Evolutionary conservation across 495 filamentous ascomycete genomes (phyloP).

Genomic region (Daldinia decipiens): DNA sequence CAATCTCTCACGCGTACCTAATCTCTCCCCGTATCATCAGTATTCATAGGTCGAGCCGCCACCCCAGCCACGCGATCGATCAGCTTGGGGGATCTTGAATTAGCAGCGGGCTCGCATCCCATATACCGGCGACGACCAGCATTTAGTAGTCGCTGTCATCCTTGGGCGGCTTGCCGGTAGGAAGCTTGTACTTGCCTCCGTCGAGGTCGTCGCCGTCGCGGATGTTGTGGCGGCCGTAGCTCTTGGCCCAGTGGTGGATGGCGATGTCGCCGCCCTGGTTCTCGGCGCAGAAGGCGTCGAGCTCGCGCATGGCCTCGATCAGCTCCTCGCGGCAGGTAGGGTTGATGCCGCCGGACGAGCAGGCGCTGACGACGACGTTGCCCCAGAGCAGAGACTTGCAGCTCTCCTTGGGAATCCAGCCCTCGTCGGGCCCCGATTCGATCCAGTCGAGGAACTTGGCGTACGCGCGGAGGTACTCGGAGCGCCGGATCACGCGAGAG

Average conservation of each 20-base stretch:
- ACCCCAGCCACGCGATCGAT: not conserved
- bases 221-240: constrained; percentile 28
- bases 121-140: not conserved
- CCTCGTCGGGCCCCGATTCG: constrained; percentile 30
- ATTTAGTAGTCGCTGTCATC: not conserved
- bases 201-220: constrained; percentile 24
- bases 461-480: constrained; percentile 31
- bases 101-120: not conserved
- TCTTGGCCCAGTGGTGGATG: constrained; percentile 30
- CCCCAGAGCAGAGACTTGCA: constrained; percentile 33
- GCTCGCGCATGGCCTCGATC: constrained; percentile 44
- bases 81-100: not conserved
- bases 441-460: constrained; percentile 37
- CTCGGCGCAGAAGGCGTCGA: constrained; percentile 40
- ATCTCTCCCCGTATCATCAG: not conserved
- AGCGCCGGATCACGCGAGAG: constrained; percentile 7
- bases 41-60: constrained; percentile 3
- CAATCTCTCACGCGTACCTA: not conserved
- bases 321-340: constrained; percentile 38
- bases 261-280: constrained; percentile 28
- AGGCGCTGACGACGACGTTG: constrained; percentile 10
- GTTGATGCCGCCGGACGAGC: constrained; percentile 24
- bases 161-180: not conserved
- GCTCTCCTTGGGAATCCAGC: constrained; percentile 22
- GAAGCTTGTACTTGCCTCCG: constrained; percentile 3